Evolutionary conservation across 2,329 filamentous ascomycete genomes (phyloP).

Genomic region (Plectosphaerella cucumerina): DNA sequence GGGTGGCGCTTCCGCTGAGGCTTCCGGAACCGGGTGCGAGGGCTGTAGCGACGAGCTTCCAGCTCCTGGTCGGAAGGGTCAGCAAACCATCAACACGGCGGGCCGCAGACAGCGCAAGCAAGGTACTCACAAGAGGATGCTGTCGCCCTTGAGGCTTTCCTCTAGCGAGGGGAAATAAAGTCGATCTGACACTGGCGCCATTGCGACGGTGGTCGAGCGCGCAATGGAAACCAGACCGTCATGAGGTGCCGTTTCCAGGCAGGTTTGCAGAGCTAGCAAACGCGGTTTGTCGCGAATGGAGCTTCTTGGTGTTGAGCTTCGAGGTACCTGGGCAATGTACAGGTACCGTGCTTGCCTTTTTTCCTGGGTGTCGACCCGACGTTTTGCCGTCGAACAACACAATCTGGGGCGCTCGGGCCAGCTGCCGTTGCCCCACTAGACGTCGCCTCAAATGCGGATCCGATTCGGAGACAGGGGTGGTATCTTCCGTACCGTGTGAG

Average conservation of each 20-base stretch:
- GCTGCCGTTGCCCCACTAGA: too few relatives aligned
- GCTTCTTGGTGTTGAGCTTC: slow-evolving; percentile 5
- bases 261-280: slow-evolving; percentile 21
- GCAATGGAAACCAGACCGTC: slow-evolving; percentile 8
- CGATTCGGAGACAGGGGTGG: background rate
- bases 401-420: background rate
- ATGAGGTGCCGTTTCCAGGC: slow-evolving; percentile 12
- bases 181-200: slow-evolving; percentile 67
- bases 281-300: slow-evolving; percentile 8
- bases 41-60: slow-evolving; percentile 55
- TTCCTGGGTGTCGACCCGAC: background rate
- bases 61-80: slow-evolving; percentile 41
- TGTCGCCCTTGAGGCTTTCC: slow-evolving; percentile 77
- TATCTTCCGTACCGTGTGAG: background rate
- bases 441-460: background rate
- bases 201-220: slow-evolving; percentile 42
- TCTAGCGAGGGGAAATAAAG: slow-evolving; percentile 82
- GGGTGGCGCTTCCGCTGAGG: slow-evolving; percentile 46
- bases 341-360: background rate
- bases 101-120: slow-evolving; percentile 2
- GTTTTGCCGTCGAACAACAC: background rate
- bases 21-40: slow-evolving; percentile 53
- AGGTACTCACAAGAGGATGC: slow-evolving; percentile 68
- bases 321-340: background rate
- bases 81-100: slow-evolving; percentile 5